Evolutionary conservation across 2,329 filamentous ascomycete species (phyloP).

Genomic region (Talaromyces sp.): DNA sequence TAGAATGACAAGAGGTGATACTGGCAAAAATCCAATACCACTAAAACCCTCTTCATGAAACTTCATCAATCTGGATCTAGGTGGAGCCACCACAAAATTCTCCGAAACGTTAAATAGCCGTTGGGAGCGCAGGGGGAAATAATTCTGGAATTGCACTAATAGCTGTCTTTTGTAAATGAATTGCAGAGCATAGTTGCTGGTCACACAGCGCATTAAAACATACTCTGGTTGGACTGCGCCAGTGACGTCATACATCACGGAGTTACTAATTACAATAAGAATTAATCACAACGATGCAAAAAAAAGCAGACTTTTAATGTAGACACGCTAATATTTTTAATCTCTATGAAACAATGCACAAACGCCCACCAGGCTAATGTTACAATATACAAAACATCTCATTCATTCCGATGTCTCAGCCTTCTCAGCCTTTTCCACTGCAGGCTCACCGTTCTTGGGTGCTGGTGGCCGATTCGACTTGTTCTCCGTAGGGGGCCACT

Average conservation of each 20-base stretch:
- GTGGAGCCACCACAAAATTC: not conserved
- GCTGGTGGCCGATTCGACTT: constrained; percentile 6
- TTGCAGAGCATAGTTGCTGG: not conserved
- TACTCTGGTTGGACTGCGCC: not conserved
- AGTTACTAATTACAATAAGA: not conserved
- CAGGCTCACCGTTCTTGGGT: not conserved
- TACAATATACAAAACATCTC: not conserved
- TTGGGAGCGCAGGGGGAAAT: not conserved
- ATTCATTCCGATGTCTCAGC: not conserved
- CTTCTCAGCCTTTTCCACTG: not conserved
- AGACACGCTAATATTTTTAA: not conserved
- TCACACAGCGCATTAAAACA: not conserved
- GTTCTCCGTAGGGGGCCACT: constrained; percentile 19
- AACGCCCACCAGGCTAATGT: not conserved
- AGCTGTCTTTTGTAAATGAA: not conserved
- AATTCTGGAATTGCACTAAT: not conserved
- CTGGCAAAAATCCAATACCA: not conserved
- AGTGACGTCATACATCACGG: not conserved
- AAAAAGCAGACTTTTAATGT: not conserved
- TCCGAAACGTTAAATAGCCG: not conserved
- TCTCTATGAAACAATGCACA: not conserved
- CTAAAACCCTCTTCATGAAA: not conserved
- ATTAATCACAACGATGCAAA: no score
- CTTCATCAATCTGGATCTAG: not conserved
- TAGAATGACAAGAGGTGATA: not conserved